A percentile compares a stretch with the other conserved stretches of the same genome.
These are phyloP conservation scores for Phyllosticta citribraziliensis DNA, from an alignment of 2,329 filamentous ascomycete genomes.

Conservation along the genomic window DNA sequence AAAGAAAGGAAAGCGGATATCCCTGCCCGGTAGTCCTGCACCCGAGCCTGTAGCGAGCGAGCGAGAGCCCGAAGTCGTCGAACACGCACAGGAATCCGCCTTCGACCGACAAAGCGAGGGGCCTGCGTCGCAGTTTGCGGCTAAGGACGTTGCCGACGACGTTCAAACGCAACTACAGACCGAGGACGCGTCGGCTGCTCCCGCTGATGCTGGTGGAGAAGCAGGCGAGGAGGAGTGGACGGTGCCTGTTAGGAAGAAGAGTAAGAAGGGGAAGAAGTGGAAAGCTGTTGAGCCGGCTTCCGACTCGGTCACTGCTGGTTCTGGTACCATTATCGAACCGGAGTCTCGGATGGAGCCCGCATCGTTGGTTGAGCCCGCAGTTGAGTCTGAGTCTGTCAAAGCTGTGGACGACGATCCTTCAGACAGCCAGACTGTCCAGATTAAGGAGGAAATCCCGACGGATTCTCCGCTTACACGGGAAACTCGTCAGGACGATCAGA, in stretches of 20 bases:
- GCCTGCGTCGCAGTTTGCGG: not conserved
- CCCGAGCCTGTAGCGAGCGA: not conserved
- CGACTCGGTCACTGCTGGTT: not conserved
- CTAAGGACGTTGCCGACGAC: not conserved
- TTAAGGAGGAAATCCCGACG: not conserved
- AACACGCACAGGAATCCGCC: not conserved
- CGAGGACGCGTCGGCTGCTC: not conserved
- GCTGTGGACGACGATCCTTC: not conserved
- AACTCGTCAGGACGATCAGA: not conserved
- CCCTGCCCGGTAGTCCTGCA: not conserved
- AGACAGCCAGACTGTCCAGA: not conserved
- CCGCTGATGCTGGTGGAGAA: not conserved
- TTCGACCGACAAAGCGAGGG: not conserved
- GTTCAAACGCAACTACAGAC: too few relatives aligned
- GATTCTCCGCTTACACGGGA: not conserved
- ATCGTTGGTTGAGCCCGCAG: not conserved
- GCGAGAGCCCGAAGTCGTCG: not conserved
- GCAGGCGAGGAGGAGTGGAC: slow-evolving; percentile 17
- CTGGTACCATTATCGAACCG: not conserved
- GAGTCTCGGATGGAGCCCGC: not conserved
- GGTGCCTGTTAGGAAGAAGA: slow-evolving; percentile 35
- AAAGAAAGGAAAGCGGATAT: slow-evolving; percentile 3
- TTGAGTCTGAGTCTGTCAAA: not conserved
- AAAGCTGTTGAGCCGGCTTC: not conserved
- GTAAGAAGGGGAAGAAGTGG: slow-evolving; percentile 32